Percentiles rank a stretch among this genome's conserved stretches.
Evolutionary conservation across 2,329 filamentous ascomycete species (phyloP).

Genomic region (Phoma sp.): DNA sequence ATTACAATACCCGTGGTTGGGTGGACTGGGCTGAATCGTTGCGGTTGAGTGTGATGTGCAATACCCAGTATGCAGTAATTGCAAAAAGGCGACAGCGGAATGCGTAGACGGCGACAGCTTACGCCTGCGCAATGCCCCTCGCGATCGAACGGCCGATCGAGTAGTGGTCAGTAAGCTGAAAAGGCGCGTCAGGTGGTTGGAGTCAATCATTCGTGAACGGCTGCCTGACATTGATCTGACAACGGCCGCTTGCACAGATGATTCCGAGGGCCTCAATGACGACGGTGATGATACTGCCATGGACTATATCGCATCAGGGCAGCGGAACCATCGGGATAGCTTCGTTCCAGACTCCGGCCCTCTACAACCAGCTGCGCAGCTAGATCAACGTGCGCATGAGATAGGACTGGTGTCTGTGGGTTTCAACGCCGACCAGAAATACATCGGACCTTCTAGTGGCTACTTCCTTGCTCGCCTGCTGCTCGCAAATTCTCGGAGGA

Average conservation of each 20-base stretch:
- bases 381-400: constrained; percentile 50
- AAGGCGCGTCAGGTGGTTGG: constrained; percentile 19
- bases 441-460: constrained; percentile 64
- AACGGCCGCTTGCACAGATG: neutral
- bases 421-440: constrained; percentile 57
- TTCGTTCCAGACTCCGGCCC: neutral
- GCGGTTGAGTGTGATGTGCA: constrained; percentile 19
- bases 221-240: constrained; percentile 19
- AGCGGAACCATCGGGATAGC: too few species aligned
- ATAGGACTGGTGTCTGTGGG: constrained; percentile 62
- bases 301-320: too few species aligned
- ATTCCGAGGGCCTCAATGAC: too few species aligned
- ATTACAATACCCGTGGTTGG: neutral
- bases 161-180: constrained; percentile 2
- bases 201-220: constrained; percentile 20
- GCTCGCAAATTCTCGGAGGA: constrained; percentile 45
- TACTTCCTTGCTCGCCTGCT: constrained; percentile 62
- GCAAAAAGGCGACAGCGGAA: constrained; percentile 15
- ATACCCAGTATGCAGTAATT: constrained; percentile 20
- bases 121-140: constrained; percentile 8
- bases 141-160: neutral
- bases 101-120: constrained; percentile 24
- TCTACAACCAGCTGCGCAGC: neutral
- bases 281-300: too few species aligned
- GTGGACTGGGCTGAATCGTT: neutral